phyloP scores from a whole-genome alignment of 2,329 filamentous ascomycete genomes.

The Colletotrichum lupini region DNA sequence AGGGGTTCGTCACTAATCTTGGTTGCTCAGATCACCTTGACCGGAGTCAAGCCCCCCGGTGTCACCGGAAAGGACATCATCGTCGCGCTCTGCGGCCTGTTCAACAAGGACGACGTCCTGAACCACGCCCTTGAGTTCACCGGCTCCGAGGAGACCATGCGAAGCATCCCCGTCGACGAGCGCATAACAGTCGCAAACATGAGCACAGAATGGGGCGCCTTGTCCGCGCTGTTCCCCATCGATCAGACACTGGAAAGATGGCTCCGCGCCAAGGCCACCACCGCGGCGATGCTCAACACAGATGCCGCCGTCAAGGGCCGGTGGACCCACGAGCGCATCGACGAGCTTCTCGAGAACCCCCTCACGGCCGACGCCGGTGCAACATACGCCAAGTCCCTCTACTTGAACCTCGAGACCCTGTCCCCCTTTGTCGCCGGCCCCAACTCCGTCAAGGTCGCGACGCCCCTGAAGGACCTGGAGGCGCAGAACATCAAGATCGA shows the following conservation, averaged over 20 bases:
- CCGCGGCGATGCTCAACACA: constrained; percentile 69
- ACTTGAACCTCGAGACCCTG: constrained; percentile 84
- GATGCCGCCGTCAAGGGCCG: constrained; percentile 62
- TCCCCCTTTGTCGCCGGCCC: constrained; percentile 88
- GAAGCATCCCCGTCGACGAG: constrained; percentile 77
- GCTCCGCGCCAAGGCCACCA: constrained; percentile 81
- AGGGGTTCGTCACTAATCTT: neutral
- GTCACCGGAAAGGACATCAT: constrained; percentile 97
- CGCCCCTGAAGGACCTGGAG: constrained; percentile 79
- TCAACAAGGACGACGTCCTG: constrained; percentile 87
- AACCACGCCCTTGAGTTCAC: constrained; percentile 93
- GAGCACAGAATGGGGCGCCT: constrained; percentile 84
- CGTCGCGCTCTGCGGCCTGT: constrained; percentile 85
- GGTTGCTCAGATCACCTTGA: constrained; percentile 71
- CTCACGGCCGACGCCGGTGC: constrained; percentile 80
- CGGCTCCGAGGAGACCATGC: constrained; percentile 81
- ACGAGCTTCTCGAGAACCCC: constrained; percentile 76
- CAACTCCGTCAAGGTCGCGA: constrained; percentile 90
- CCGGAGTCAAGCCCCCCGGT: constrained; percentile 78
- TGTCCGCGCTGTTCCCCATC: constrained; percentile 67
- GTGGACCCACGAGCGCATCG: constrained; percentile 79
- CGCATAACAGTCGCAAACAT: constrained; percentile 83
- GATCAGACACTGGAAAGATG: constrained; percentile 78
- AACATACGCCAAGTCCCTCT: constrained; percentile 84
- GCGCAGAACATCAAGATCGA: constrained; percentile 80